Evolutionary conservation across 805 yeast genomes (phyloP), one percentile per base, ranked within the genome.

Genomic region (Suhomyces vadensis): DNA sequence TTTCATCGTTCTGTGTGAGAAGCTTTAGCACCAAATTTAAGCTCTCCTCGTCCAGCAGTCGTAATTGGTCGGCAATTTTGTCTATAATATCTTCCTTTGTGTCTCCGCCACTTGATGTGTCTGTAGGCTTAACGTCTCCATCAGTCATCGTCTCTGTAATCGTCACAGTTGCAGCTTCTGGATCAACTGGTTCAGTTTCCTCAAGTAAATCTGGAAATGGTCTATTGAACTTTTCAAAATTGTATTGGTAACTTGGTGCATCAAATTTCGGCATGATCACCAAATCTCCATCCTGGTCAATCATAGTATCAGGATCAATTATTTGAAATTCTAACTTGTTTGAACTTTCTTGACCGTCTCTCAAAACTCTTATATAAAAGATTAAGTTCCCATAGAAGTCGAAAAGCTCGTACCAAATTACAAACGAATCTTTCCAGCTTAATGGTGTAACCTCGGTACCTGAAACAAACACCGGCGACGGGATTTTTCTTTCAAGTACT

Each of bases 401-500:
- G 47, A 69, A 71, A 7, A 68, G 31, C 47, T 70, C 75, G 43
- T 54, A 67, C 73, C 73, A 69, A 13, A 58, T 51, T 4, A 52
- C 42, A 43, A 71, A 70, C 4, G 58, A 27, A 49, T 66, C 71
- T 8, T 52, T 50, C 71, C 71, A 67, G 38, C 14, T 22, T 17
- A 49, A 37, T 26, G 49, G 20, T 1, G 38, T 16, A 2, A 38
- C 46, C 9, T 21, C 17, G 10, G 16, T 31, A 6, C 25, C 25
- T 4, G 38, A 49, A 1, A 37, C 20, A 6, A 42, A 21, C 1
- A 44, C 39, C 3, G 73, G 71, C 6, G 73, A 61, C n/a, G 53
- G 35, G 2, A 67, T 45, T 39, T 52, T 57, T 10, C 48, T 46
- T 8, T 59, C 69, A 29, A 69, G 46, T 5, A 53, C 46, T 6